phyloP scores from a whole-genome alignment of 2,329 filamentous ascomycete species.

The Ceratocystis harringtonii region DNA sequence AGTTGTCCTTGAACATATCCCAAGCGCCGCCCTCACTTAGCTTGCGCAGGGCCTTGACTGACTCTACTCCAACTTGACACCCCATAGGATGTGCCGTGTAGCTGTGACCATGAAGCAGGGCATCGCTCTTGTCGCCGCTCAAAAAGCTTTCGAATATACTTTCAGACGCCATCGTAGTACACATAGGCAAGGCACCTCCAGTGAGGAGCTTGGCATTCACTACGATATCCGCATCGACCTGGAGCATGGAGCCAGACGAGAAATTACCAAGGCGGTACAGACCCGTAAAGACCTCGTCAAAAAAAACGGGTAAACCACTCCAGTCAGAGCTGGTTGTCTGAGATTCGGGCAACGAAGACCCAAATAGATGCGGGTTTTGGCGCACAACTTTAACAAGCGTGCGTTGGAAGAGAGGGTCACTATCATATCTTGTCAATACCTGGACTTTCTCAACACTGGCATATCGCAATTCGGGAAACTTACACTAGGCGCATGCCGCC shows the following conservation, averaged over 20 bases:
- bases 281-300: constrained; percentile 80
- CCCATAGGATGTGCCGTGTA: constrained; percentile 76
- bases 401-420: constrained; percentile 68
- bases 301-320: constrained; percentile 63
- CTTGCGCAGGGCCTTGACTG: constrained; percentile 41
- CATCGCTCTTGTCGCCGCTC: constrained; percentile 60
- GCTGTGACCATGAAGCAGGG: constrained; percentile 69
- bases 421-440: constrained; percentile 23
- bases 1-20: constrained; percentile 38
- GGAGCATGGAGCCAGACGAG: constrained; percentile 54
- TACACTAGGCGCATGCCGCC: constrained; percentile 72
- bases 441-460: neutral
- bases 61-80: constrained; percentile 60
- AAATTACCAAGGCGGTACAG: constrained; percentile 66
- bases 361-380: constrained; percentile 40
- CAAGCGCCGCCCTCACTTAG: constrained; percentile 44
- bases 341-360: constrained; percentile 18
- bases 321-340: constrained; percentile 32
- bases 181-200: constrained; percentile 63
- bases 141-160: constrained; percentile 58
- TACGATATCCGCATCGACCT: constrained; percentile 54
- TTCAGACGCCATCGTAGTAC: constrained; percentile 59
- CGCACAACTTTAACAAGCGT: constrained; percentile 54
- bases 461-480: constrained; percentile 23
- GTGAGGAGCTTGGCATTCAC: constrained; percentile 76